Base-by-base conservation (phyloP, 106 monocot species). In the Dendrobium officinale region DNA sequence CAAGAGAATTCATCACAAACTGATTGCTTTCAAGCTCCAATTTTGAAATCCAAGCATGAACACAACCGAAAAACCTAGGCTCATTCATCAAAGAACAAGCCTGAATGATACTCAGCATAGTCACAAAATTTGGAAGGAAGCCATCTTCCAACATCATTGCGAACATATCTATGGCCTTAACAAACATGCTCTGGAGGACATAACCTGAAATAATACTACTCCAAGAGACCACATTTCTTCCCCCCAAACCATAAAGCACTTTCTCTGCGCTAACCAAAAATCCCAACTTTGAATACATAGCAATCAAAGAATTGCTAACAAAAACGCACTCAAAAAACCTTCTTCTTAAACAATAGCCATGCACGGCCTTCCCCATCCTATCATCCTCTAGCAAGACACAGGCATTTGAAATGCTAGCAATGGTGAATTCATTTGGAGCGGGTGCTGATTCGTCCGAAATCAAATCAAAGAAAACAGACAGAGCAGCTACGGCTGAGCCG, bases 391-490 rank as follows among this genome's bases (percentile, higher is more conserved):
- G 40, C 9, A 40, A 41, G 4, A 73, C 82, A 45, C 84, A 81
- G 16, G 91, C 86, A 56, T 72, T 72, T 47, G 88, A 42, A 24
- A 85, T 56, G 19, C 81, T 79, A 0, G 88, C 80, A 19, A 81
- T 18, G 15, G 91, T 88, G 79, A 91, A 91, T 77, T 91, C 88
- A 67, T 91, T 87, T 9, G 88, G 86, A 45, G 19, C 24, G 26
- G 80, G 80, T 0, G 79, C 83, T 0, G 15, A 41, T 13, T 54
- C 83, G 15, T 54, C 78, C 4, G 15, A 19, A 16, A 91, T 16
- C 82, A 91, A 85, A 31, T 78, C 73, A 58, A 74, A 4, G 85
- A 88, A 91, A 47, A 81, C 48, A 4, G 70, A 77, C 8, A 91
- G 2, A 16, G 88, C 82, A 17, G 56, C 26, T 6, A 3, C 6